Evolutionary conservation across 345 rosid species (phyloP), one percentile per base, ranked within the genome.

Genomic region (Odontarrhena argentea): DNA sequence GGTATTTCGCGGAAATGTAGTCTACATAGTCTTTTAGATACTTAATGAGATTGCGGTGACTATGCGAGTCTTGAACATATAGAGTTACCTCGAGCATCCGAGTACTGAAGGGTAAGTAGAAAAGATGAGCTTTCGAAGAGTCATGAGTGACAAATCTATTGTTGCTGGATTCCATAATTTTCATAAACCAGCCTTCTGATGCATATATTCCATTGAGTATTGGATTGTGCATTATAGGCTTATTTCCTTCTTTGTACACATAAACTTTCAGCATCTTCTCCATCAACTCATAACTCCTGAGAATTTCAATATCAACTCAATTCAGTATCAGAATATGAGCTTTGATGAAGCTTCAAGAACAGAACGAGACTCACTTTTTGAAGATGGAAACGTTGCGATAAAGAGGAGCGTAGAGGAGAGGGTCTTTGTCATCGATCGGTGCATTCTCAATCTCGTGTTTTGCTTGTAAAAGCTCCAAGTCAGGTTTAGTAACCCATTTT

Each of bases 101-200:
- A 18, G 98, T 86, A 61, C 98, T 83, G 58, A 90, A 93, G 24
- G 98, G 96, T 57, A 93, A 65, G 74, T 90, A 93, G 79, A 93
- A 93, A 46, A 93, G 77, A 75, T 93, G 98, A 65, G 98, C 94
- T 55, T 83, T 85, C 41, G 83, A 45, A 25, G 92, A 65, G 40
- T 81, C 60, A 68, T 75, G 86, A 15, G 93, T 84, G 50, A 85
- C 87, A 69, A 90, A 86, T 24, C 54, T 81, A 49, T 75, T 74
- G 76, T 79, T 85, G 82, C 74, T 84, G 15, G 84, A 69, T 73
- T 88, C 86, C 18, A 93, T 68, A 47, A 74, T 72, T 78, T 85
- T 93, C 98, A 93, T 90, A 76, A 93, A 93, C 98, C 98, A 93
- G 51, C 98, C 98, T 79, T 93, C 98, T 0, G 98, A 93, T 57